phyloP scores from a whole-genome alignment of 2,329 filamentous ascomycete genomes.

The Teratosphaeria epicoccoides region DNA sequence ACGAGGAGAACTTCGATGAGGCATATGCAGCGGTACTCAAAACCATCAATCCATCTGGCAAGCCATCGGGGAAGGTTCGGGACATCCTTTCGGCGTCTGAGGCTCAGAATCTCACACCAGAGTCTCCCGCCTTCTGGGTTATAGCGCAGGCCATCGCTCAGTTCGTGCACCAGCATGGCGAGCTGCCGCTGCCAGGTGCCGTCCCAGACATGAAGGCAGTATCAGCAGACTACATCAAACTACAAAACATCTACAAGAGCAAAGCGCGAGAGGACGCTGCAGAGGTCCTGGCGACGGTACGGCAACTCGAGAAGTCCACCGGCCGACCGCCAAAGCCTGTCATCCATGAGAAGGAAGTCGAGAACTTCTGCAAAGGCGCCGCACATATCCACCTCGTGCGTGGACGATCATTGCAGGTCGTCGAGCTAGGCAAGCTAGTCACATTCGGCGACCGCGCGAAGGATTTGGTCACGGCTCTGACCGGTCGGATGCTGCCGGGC shows the following conservation, averaged over 20 bases:
- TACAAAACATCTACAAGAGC: slow-evolving; percentile 86
- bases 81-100: slow-evolving; percentile 68
- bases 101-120: slow-evolving; percentile 36
- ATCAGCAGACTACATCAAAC: slow-evolving; percentile 74
- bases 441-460: slow-evolving; percentile 34
- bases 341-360: slow-evolving; percentile 64
- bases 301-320: slow-evolving; percentile 42
- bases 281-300: slow-evolving; percentile 60
- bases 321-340: slow-evolving; percentile 28
- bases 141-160: slow-evolving; percentile 68
- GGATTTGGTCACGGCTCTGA: slow-evolving; percentile 33
- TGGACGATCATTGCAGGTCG: slow-evolving; percentile 44
- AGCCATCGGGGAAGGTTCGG: slow-evolving; percentile 57
- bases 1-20: slow-evolving; percentile 93
- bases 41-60: slow-evolving; percentile 56
- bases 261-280: slow-evolving; percentile 71
- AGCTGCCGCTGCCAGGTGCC: slow-evolving; percentile 73
- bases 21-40: slow-evolving; percentile 80
- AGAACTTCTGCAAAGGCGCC: slow-evolving; percentile 90
- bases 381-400: slow-evolving; percentile 84
- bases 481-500: slow-evolving; percentile 23
- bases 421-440: slow-evolving; percentile 28
- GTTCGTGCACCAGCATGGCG: slow-evolving; percentile 63
- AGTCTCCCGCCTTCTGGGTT: slow-evolving; percentile 69
- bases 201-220: slow-evolving; percentile 97